Evolutionary conservation across 2,329 filamentous ascomycete species (phyloP).

Genomic region (Fusarium chlamydosporum): DNA sequence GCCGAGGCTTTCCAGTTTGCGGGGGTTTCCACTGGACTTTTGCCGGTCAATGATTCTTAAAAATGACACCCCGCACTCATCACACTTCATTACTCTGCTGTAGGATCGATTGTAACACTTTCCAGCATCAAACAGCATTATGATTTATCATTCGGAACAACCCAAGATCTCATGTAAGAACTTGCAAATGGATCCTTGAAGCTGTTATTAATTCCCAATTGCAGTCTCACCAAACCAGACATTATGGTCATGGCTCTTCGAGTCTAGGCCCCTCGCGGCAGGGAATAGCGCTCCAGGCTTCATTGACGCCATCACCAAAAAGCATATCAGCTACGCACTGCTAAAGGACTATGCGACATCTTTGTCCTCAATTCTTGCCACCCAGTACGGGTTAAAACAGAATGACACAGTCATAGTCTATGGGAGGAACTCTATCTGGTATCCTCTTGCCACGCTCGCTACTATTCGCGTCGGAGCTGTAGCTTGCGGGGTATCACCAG

Average conservation of each 20-base stretch:
- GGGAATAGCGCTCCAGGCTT: neutral
- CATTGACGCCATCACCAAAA: conserved; percentile 2
- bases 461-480: conserved; percentile 3
- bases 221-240: neutral
- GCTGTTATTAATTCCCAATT: neutral
- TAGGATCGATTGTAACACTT: too few species aligned
- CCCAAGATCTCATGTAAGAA: too few species aligned
- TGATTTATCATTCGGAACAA: too few species aligned
- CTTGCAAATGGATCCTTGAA: too few species aligned
- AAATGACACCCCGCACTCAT: too few species aligned
- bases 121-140: too few species aligned
- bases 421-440: conserved; percentile 11
- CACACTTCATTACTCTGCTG: too few species aligned
- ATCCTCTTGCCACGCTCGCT: conserved; percentile 7
- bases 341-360: neutral
- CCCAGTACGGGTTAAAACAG: neutral
- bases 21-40: too few species aligned
- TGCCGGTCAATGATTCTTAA: too few species aligned
- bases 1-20: too few species aligned
- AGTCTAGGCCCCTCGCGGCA: neutral
- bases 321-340: neutral
- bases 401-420: neutral
- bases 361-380: conserved; percentile 4
- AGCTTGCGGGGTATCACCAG: conserved; percentile 21
- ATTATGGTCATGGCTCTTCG: conserved; percentile 4